Evolutionary conservation across 2,329 filamentous ascomycete genomes (phyloP).

Genomic region (Colletotrichum zoysiae): DNA sequence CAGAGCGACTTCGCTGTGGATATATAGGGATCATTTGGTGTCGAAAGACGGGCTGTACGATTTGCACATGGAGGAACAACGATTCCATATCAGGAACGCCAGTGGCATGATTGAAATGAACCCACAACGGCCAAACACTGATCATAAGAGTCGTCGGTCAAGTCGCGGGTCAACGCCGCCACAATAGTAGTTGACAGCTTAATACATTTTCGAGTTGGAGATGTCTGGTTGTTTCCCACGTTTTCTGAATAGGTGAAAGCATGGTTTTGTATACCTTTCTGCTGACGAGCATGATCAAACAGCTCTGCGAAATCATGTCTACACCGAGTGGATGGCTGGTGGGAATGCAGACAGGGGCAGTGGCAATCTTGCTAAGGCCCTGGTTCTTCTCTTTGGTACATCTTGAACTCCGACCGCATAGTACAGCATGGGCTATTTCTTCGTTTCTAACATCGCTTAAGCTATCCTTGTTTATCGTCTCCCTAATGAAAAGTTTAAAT

Average conservation of each 20-base stretch:
- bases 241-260: no score
- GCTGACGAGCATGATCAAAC: not conserved
- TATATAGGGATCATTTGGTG: conserved; percentile 32
- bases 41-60: conserved; percentile 36
- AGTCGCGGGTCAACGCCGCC: conserved; percentile 1
- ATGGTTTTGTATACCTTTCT: not conserved
- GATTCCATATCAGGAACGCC: conserved; percentile 1
- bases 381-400: not conserved
- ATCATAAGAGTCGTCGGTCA: not conserved
- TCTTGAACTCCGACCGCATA: not conserved
- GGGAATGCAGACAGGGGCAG: not conserved
- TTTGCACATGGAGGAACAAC: conserved; percentile 40
- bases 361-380: not conserved
- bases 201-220: not conserved
- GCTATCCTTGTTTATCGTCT: not conserved
- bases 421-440: not conserved
- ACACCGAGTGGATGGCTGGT: not conserved
- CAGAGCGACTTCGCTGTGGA: conserved; percentile 26
- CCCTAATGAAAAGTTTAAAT: not conserved
- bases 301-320: not conserved
- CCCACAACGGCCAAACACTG: conserved; percentile 7
- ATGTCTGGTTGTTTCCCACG: not conserved
- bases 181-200: not conserved
- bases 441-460: no score
- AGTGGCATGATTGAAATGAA: conserved; percentile 36